Conservation (phyloP, 2,329 filamentous ascomycete genomes). For the Tolypocladium amazonense region DNA sequence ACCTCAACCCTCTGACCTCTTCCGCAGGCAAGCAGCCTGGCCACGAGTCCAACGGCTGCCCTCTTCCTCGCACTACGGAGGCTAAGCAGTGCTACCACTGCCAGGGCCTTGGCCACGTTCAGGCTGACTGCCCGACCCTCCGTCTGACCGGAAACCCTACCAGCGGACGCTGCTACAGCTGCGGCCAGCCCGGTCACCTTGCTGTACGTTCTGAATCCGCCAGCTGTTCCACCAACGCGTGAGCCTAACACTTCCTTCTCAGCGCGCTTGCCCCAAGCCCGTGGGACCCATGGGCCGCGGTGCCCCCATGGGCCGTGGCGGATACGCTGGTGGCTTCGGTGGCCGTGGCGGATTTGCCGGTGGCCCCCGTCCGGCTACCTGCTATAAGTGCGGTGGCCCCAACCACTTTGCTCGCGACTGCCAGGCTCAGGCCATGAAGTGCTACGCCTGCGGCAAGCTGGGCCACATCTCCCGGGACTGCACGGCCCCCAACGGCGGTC, state of each 20-base stretch:
- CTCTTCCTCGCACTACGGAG: constrained; percentile 91
- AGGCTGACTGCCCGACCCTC: constrained; percentile 96
- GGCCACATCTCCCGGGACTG: constrained; percentile 91
- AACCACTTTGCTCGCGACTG: constrained; percentile 99
- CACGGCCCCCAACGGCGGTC: constrained; percentile 91
- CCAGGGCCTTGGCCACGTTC: constrained; percentile 94
- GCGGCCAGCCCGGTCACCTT: constrained; percentile 84
- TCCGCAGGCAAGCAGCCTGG: constrained; percentile 69
- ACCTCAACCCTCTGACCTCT: neutral
- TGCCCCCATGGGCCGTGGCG: constrained; percentile 58
- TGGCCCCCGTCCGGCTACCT: constrained; percentile 57
- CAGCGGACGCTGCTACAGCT: constrained; percentile 91
- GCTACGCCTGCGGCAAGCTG: constrained; percentile 92
- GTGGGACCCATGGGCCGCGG: constrained; percentile 55
- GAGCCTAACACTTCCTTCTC: constrained; percentile 1
- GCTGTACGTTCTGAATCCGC: constrained; percentile 47
- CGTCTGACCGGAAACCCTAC: constrained; percentile 75
- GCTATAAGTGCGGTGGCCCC: constrained; percentile 71
- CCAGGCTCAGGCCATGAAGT: constrained; percentile 98
- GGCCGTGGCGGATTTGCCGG: constrained; percentile 67
- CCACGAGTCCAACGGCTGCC: constrained; percentile 97
- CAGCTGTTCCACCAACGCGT: neutral
- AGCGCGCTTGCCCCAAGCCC: constrained; percentile 78
- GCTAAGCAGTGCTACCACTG: constrained; percentile 99
- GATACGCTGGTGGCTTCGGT: constrained; percentile 48